Evolutionary conservation across 2,329 filamentous ascomycete species (phyloP).

Genomic region (Pezicula carpinea): DNA sequence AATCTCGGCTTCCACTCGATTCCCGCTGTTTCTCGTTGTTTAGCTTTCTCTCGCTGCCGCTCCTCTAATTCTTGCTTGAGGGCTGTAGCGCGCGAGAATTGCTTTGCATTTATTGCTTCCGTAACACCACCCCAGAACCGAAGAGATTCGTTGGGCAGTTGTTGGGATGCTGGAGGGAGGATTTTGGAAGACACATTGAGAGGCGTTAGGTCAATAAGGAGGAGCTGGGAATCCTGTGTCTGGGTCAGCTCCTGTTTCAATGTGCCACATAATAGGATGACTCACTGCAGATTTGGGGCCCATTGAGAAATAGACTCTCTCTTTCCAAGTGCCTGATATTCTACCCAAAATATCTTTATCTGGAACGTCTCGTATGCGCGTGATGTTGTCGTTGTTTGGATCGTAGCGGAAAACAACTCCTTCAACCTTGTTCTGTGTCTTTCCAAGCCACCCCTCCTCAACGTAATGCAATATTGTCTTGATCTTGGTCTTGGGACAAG

Average conservation of each 20-base stretch:
- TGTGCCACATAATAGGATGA: slow-evolving; percentile 15
- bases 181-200: slow-evolving; percentile 75
- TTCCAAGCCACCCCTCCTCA: slow-evolving; percentile 92
- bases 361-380: slow-evolving; percentile 77
- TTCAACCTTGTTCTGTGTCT: slow-evolving; percentile 84
- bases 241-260: slow-evolving; percentile 2
- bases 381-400: slow-evolving; percentile 76
- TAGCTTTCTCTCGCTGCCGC: slow-evolving; percentile 76
- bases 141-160: slow-evolving; percentile 85
- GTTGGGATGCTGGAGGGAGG: slow-evolving; percentile 70
- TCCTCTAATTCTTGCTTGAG: slow-evolving; percentile 93
- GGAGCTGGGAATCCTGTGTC: slow-evolving; percentile 56
- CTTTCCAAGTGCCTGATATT: slow-evolving; percentile 83
- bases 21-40: slow-evolving; percentile 67
- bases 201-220: slow-evolving; percentile 85
- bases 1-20: slow-evolving; percentile 81
- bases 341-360: slow-evolving; percentile 78
- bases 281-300: slow-evolving; percentile 57
- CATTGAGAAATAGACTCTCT: slow-evolving; percentile 57
- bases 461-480: slow-evolving; percentile 92
- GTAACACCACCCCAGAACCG: slow-evolving; percentile 87
- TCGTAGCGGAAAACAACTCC: slow-evolving; percentile 90
- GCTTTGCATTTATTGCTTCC: slow-evolving; percentile 75
- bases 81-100: slow-evolving; percentile 77
- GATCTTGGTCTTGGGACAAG: slow-evolving; percentile 82